phyloP scores from a whole-genome alignment of 2,329 filamentous ascomycete species.

The Colletotrichum lupini region DNA sequence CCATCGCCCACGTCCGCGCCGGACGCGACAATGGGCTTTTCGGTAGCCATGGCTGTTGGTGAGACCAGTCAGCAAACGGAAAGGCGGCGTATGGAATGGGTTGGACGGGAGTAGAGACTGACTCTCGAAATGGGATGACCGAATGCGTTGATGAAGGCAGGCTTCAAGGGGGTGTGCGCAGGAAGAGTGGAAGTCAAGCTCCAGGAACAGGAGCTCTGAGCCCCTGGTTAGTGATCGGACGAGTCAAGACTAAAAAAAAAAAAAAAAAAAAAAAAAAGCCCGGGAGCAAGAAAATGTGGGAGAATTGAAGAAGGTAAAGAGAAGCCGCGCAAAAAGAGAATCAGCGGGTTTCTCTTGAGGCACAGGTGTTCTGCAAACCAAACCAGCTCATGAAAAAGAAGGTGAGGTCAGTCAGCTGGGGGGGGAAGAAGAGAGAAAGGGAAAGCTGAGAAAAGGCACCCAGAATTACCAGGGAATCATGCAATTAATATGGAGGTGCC shows the following conservation, averaged over 20 bases:
- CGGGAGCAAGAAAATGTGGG: constrained; percentile 1
- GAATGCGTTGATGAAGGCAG: constrained; percentile 27
- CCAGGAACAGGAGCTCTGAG: constrained; percentile 36
- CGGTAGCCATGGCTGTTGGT: constrained; percentile 59
- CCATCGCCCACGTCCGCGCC: constrained; percentile 69
- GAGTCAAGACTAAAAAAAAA: constrained; percentile 37
- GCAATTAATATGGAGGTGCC: constrained; percentile 33
- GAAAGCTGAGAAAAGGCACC: constrained; percentile 12
- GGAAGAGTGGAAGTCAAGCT: constrained; percentile 21
- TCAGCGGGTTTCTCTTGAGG: constrained; percentile 20
- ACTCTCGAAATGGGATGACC: constrained; percentile 24
- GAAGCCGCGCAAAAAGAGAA: constrained; percentile 14
- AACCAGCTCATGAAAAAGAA: constrained; percentile 28
- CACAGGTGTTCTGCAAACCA: constrained; percentile 6
- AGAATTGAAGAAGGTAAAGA: constrained; percentile 19
- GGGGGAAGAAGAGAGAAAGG: neutral
- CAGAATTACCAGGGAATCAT: constrained; percentile 23
- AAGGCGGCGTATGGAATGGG: constrained; percentile 4
- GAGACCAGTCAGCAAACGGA: constrained; percentile 26
- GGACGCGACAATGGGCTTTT: constrained; percentile 67
- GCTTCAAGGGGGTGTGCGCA: constrained; percentile 9
- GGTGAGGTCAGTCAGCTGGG: neutral
- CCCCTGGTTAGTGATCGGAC: constrained; percentile 37
- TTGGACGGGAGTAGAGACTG: neutral
- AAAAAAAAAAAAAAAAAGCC: constrained; percentile 22